These are phyloP conservation scores for Xerocomus spinulosus DNA, from an alignment of 768 basidiomycete species.

Conservation along the genomic window DNA sequence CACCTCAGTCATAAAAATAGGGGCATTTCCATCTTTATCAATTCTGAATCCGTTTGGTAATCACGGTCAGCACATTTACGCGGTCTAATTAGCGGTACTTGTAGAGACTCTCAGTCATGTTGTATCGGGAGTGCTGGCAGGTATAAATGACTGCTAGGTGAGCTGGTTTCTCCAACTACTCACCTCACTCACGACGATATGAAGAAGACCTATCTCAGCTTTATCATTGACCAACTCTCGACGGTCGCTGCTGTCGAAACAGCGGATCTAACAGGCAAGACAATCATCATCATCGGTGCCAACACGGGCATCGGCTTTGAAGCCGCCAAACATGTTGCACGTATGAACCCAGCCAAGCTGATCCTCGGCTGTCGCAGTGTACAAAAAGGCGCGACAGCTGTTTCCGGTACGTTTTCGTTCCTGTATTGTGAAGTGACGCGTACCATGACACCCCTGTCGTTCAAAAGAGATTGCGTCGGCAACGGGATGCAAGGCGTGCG, in stretches of 20 bases:
- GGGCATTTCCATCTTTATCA: no score
- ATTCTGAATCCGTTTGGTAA: no score
- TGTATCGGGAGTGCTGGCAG: no score
- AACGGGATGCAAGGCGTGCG: slow-evolving; percentile 31
- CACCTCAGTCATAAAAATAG: no score
- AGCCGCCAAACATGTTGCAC: slow-evolving; percentile 27
- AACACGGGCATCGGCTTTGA: slow-evolving; percentile 34
- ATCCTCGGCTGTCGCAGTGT: slow-evolving; percentile 28
- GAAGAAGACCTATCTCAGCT: slow-evolving; percentile 7
- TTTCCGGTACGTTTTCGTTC: slow-evolving; percentile 12
- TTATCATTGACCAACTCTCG: slow-evolving; percentile 17
- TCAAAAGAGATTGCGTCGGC: slow-evolving; percentile 19
- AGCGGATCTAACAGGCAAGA: slow-evolving; percentile 27
- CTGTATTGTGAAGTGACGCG: background rate
- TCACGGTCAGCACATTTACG: no score
- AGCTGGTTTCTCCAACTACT: background rate
- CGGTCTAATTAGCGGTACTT: no score
- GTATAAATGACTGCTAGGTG: background rate
- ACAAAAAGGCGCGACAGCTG: slow-evolving; percentile 19
- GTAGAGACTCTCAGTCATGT: no score
- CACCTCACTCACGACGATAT: background rate
- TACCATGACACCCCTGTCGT: no score
- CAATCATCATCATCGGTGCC: slow-evolving; percentile 30
- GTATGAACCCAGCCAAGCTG: slow-evolving; percentile 28
- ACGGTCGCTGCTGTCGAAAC: slow-evolving; percentile 12